Conservation (phyloP, 345 rosid species). For the Salix viminalis region DNA sequence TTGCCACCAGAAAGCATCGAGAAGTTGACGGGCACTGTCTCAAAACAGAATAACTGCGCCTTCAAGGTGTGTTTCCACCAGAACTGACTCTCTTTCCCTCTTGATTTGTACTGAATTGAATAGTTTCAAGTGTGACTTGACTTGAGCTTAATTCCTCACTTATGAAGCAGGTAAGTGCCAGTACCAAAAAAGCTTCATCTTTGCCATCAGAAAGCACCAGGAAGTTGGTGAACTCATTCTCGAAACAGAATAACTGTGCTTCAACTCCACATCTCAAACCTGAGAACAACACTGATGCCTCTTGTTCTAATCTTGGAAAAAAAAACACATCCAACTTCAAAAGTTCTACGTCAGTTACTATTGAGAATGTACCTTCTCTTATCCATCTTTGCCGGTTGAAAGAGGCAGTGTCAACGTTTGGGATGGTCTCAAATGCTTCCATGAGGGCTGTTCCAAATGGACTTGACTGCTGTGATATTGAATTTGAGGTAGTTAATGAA, state of each 20-base stretch:
- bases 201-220: not conserved
- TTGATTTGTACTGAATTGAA: not conserved
- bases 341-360: slow-evolving; percentile 15
- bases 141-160: not conserved
- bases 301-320: not conserved
- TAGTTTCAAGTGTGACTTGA: slow-evolving; percentile 4
- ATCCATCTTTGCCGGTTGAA: slow-evolving; percentile 10
- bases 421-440: slow-evolving; percentile 15
- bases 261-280: not conserved
- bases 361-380: slow-evolving; percentile 19
- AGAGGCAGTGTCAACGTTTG: slow-evolving; percentile 13
- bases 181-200: slow-evolving; percentile 6
- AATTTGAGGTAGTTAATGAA: slow-evolving; percentile 23
- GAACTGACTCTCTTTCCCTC: not conserved
- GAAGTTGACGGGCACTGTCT: not conserved
- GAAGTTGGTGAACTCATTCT: not conserved
- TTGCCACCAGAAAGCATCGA: not conserved
- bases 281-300: slow-evolving; percentile 2
- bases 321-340: slow-evolving; percentile 1
- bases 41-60: not conserved
- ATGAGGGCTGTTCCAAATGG: slow-evolving; percentile 16
- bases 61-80: slow-evolving; percentile 6
- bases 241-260: not conserved
- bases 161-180: slow-evolving; percentile 3
- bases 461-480: slow-evolving; percentile 25